Evolutionary conservation across 2,329 filamentous ascomycete genomes (phyloP).

Genomic region (Ceratocystis cacaofunesta): DNA sequence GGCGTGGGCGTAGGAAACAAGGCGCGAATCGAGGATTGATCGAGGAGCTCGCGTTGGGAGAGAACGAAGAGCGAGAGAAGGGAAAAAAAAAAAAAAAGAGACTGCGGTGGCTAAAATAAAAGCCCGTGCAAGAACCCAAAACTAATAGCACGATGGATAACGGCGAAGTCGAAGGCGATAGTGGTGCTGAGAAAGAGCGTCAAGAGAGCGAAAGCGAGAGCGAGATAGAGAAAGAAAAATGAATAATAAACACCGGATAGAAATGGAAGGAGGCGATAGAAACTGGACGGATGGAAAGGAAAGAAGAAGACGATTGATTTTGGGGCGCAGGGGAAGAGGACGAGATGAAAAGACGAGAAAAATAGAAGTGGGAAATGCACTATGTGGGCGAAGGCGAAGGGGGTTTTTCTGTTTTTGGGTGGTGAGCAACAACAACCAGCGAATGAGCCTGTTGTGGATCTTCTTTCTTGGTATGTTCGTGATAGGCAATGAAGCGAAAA

Average conservation of each 20-base stretch:
- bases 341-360: background rate
- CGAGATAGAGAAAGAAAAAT: background rate
- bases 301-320: background rate
- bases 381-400: background rate
- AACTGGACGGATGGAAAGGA: background rate
- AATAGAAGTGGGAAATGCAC: background rate
- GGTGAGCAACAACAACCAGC: background rate
- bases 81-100: background rate
- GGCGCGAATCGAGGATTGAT: background rate
- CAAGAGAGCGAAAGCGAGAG: background rate
- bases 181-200: background rate
- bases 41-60: background rate
- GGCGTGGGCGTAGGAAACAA: background rate
- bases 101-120: background rate
- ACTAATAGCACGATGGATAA: background rate
- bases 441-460: background rate
- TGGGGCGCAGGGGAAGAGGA: background rate
- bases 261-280: background rate
- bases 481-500: slow-evolving; percentile 1
- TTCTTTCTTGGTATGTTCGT: background rate
- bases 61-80: background rate
- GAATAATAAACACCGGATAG: background rate
- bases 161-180: background rate
- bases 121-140: background rate
- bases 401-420: background rate